Conservation (phyloP, 2,329 filamentous ascomycete species). For the Epichloe aotearoae region DNA sequence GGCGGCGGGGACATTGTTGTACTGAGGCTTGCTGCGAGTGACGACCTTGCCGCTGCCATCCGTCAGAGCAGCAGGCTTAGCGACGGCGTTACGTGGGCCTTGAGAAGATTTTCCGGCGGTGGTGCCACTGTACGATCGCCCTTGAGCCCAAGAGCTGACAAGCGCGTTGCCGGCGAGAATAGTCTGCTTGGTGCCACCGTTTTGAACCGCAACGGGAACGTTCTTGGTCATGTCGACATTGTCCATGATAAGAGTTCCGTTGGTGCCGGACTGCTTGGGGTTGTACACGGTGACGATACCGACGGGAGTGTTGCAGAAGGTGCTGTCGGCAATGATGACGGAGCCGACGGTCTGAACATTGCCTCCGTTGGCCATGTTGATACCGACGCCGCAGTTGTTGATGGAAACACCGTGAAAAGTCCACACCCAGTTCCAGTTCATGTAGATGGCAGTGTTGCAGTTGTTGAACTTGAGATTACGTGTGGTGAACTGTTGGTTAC, state of each 20-base stretch:
- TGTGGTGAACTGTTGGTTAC: conserved; percentile 78
- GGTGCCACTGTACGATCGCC: conserved; percentile 51
- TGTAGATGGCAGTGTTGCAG: conserved; percentile 71
- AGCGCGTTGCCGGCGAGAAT: conserved; percentile 58
- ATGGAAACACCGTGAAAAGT: conserved; percentile 64
- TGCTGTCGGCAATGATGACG: conserved; percentile 69
- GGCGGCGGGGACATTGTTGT: conserved; percentile 51
- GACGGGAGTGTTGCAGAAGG: conserved; percentile 59
- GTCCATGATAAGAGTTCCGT: conserved; percentile 73
- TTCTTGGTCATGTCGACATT: conserved; percentile 72
- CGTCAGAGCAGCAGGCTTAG: conserved; percentile 56
- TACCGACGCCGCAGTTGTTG: conserved; percentile 59
- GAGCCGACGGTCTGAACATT: conserved; percentile 71
- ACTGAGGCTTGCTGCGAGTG: conserved; percentile 81
- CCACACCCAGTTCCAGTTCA: conserved; percentile 92
- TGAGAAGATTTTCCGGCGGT: conserved; percentile 44
- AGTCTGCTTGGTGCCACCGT: conserved; percentile 37
- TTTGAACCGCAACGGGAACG: conserved; percentile 52
- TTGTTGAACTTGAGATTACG: conserved; percentile 72
- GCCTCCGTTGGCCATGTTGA: conserved; percentile 60
- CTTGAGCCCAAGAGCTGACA: conserved; percentile 65
- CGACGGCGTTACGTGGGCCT: conserved; percentile 34
- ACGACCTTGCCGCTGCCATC: conserved; percentile 55
- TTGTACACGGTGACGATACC: conserved; percentile 61
- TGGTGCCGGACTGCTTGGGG: conserved; percentile 47